phyloP scores from a whole-genome alignment of 805 yeast genomes.

The Spencermartinsiella europaea region DNA sequence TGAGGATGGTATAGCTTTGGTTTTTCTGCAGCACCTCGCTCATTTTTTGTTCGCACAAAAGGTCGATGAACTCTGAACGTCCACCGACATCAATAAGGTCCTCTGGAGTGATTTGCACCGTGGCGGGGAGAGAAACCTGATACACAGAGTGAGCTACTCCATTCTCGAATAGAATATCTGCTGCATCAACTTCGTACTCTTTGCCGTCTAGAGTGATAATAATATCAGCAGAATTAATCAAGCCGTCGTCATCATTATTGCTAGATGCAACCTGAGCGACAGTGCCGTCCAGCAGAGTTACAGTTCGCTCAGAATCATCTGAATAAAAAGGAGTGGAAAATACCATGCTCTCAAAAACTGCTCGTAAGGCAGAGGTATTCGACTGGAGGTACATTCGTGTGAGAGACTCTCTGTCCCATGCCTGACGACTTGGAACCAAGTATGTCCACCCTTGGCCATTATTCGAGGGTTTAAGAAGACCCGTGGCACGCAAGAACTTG shows the following conservation, averaged over 20 bases:
- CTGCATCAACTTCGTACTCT: slow-evolving; percentile 29
- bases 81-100: slow-evolving; percentile 57
- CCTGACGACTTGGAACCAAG: slow-evolving; percentile 68
- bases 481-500: slow-evolving; percentile 49
- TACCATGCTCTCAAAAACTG: slow-evolving; percentile 53
- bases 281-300: slow-evolving; percentile 25
- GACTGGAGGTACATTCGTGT: slow-evolving; percentile 52
- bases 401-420: slow-evolving; percentile 65
- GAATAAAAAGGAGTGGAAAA: slow-evolving; percentile 63
- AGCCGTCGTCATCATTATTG: slow-evolving; percentile 16
- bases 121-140: slow-evolving; percentile 51
- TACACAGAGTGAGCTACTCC: slow-evolving; percentile 79
- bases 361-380: slow-evolving; percentile 47
- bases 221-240: slow-evolving; percentile 21
- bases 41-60: slow-evolving; percentile 42
- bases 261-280: slow-evolving; percentile 10
- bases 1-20: slow-evolving; percentile 53
- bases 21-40: slow-evolving; percentile 40
- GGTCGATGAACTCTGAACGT: slow-evolving; percentile 41
- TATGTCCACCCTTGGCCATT: slow-evolving; percentile 65
- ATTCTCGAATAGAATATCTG: slow-evolving; percentile 70
- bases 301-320: slow-evolving; percentile 39
- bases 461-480: slow-evolving; percentile 33
- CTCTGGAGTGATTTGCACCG: slow-evolving; percentile 45
- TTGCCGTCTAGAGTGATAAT: slow-evolving; percentile 14